Conservation (phyloP, 768 basidiomycete genomes). For the Hydnomerulius pinastri region DNA sequence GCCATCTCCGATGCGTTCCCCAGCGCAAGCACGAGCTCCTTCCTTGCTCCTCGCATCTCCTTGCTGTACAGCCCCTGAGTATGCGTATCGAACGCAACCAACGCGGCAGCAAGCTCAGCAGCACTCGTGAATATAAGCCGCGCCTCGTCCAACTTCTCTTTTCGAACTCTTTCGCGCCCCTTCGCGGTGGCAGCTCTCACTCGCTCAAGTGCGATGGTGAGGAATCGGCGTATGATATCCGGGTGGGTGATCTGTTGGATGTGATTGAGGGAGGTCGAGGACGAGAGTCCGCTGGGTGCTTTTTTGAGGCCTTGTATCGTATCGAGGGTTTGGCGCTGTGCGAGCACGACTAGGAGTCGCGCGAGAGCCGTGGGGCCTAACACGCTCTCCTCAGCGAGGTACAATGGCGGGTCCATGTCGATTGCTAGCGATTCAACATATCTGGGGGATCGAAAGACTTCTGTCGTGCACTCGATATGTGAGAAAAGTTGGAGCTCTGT, state of each 20-base stretch:
- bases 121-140: constrained; percentile 25
- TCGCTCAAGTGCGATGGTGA: constrained; percentile 22
- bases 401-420: constrained; percentile 15
- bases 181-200: constrained; percentile 18
- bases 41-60: constrained; percentile 21
- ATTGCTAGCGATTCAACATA: constrained; percentile 14
- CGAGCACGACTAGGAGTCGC: constrained; percentile 31
- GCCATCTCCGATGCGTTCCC: constrained; percentile 41
- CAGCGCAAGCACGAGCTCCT: constrained; percentile 33
- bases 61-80: constrained; percentile 25
- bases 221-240: constrained; percentile 22
- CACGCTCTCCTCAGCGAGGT: constrained; percentile 24
- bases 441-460: constrained; percentile 22
- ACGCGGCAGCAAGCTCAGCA: constrained; percentile 35
- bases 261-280: constrained; percentile 17
- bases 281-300: constrained; percentile 23
- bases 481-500: constrained; percentile 4
- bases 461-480: constrained; percentile 15
- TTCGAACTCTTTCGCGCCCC: constrained; percentile 21
- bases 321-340: constrained; percentile 27
- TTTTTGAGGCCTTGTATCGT: constrained; percentile 18
- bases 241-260: constrained; percentile 30
- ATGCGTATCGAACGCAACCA: constrained; percentile 32
- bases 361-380: constrained; percentile 30
- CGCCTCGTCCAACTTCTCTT: constrained; percentile 21